Percentiles rank a stretch among this genome's conserved stretches.
Conservation (phyloP, 768 basidiomycete species). For the Tylopilus cervinicoccineus region DNA sequence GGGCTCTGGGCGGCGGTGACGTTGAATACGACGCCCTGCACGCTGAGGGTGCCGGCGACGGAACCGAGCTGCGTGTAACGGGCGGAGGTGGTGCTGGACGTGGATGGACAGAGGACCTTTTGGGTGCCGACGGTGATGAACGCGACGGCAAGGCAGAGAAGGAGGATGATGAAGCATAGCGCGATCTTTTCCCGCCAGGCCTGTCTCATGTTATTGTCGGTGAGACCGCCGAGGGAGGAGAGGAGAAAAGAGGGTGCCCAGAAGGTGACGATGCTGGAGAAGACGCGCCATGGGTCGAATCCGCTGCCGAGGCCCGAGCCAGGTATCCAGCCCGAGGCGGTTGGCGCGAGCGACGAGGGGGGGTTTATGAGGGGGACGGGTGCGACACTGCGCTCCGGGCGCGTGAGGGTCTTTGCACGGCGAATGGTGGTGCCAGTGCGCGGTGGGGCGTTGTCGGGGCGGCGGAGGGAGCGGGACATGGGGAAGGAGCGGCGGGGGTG, state of each 20-base stretch:
- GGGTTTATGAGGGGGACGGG: conserved; percentile 94
- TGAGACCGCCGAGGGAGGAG: conserved; percentile 70
- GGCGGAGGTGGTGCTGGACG: conserved; percentile 37
- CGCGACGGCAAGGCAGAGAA: conserved; percentile 77
- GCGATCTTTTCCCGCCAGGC: conserved; percentile 99
- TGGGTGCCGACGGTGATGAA: conserved; percentile 95
- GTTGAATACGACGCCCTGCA: conserved; percentile 78
- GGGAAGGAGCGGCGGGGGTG: too few relatives aligned
- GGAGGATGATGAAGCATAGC: conserved; percentile 78
- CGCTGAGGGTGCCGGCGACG: conserved; percentile 59
- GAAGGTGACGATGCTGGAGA: conserved; percentile 76
- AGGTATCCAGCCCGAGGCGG: conserved; percentile 36
- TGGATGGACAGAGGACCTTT: conserved; percentile 81
- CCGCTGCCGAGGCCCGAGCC: conserved; percentile 26
- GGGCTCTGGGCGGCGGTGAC: conserved; percentile 48
- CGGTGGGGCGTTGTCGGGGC: conserved; percentile 49
- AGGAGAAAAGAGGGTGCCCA: conserved; percentile 87
- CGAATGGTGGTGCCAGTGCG: conserved; percentile 62
- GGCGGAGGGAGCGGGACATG: conserved; percentile 25
- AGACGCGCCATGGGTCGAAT: conserved; percentile 74
- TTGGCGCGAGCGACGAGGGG: conserved; percentile 41
- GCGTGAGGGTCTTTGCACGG: conserved; percentile 92
- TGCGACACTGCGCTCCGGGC: conserved; percentile 92
- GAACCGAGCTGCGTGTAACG: conserved; percentile 55
- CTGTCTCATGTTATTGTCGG: conserved; percentile 71